A percentile compares a stretch with the other conserved stretches of the same genome.
Evolutionary conservation across 2,329 filamentous ascomycete genomes (phyloP).

Genomic region (Claviceps maximensis): DNA sequence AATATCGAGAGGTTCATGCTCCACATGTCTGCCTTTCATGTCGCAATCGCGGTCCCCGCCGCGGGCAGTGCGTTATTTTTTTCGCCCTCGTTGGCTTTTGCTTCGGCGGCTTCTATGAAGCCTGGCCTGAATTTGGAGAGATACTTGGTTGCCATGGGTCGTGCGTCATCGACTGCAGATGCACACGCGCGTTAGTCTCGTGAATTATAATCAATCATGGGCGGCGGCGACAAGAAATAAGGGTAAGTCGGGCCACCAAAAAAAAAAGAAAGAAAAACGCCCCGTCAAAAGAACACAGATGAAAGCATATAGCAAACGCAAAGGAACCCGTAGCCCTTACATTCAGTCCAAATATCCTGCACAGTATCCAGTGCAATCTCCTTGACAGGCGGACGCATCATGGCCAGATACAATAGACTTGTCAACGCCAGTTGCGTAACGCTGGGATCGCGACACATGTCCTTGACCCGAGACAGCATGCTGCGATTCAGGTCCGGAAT

Average conservation of each 20-base stretch:
- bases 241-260: not conserved
- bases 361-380: conserved; percentile 51
- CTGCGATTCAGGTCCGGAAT: conserved; percentile 64
- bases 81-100: conserved; percentile 12
- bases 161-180: conserved; percentile 44
- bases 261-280: not conserved
- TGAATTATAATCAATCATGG: not conserved
- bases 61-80: conserved; percentile 9
- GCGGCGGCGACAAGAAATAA: not conserved
- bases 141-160: conserved; percentile 49
- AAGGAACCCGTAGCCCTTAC: conserved; percentile 27
- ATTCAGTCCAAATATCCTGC: conserved; percentile 53
- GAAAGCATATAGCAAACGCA: not conserved
- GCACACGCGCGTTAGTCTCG: not conserved
- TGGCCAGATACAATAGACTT: conserved; percentile 52
- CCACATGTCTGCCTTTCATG: conserved; percentile 11
- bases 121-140: conserved; percentile 46
- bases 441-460: conserved; percentile 51
- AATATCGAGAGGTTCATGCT: not conserved
- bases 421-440: conserved; percentile 50
- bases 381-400: conserved; percentile 53
- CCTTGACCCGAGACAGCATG: conserved; percentile 61
- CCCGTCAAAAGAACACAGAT: not conserved
- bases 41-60: conserved; percentile 16
- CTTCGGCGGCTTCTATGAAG: conserved; percentile 27